Conservation (phyloP, 441 rosid genomes). For the Euphorbia corollata region DNA sequence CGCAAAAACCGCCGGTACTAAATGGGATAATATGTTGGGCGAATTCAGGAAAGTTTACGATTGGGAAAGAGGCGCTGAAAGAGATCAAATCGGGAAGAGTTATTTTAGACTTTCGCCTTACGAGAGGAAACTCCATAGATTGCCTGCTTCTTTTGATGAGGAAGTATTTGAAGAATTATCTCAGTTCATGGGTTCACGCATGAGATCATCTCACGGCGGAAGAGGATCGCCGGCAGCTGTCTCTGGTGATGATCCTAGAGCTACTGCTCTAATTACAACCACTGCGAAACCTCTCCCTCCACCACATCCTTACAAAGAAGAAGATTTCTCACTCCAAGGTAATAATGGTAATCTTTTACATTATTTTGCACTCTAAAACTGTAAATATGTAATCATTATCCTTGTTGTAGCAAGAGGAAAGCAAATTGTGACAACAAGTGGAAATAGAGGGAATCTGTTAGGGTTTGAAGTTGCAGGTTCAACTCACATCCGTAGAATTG, state of each 20-base stretch:
- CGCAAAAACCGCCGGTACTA: conserved; percentile 91
- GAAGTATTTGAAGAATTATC: conserved; percentile 85
- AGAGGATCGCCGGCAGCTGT: conserved; percentile 25
- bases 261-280: conserved; percentile 17
- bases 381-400: neutral
- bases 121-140: conserved; percentile 64
- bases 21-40: conserved; percentile 98
- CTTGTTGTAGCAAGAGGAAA: conserved; percentile 47
- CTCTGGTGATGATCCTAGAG: conserved; percentile 30
- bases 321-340: conserved; percentile 41
- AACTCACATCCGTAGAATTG: conserved; percentile 69
- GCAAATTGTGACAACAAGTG: conserved; percentile 39
- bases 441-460: conserved; percentile 37
- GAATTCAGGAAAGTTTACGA: conserved; percentile 89
- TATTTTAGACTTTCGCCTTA: conserved; percentile 88
- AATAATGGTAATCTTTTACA: neutral
- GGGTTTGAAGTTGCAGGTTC: conserved; percentile 49
- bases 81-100: conserved; percentile 70
- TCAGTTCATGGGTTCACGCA: conserved; percentile 80
- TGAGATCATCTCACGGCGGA: conserved; percentile 43
- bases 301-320: conserved; percentile 56
- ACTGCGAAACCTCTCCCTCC: conserved; percentile 41
- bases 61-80: conserved; percentile 80
- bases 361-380: conserved; percentile 11
- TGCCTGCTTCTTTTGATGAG: conserved; percentile 95